Base-by-base conservation (phyloP, 164 flowering plant species). In the Tetracentron sinense region DNA sequence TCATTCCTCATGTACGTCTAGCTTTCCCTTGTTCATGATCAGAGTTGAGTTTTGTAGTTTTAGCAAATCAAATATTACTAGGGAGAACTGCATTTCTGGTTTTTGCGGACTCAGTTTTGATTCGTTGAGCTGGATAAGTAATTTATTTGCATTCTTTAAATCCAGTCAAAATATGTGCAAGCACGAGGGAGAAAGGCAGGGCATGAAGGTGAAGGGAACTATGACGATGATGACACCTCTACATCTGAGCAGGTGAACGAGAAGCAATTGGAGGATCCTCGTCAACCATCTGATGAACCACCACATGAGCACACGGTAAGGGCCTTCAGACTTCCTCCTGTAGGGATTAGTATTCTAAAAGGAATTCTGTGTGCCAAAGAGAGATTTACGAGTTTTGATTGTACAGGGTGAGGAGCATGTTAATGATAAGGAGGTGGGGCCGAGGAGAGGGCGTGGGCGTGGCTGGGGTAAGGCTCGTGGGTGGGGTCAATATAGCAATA, bases 391-490 rank as follows among this genome's bases (percentile, higher is more conserved):
- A 8, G n/a, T 2, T 49, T 28, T 63, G 4, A 2, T 35, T 64
- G 50, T 3, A 56, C 78, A 89, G 95, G 83, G 65, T 35, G 95
- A 92, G 65, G 92, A 85, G 64, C 67, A 63, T 59, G 52, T 26
- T 5, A 69, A 67, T 52, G 87, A 84, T 19, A 85, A 78, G 63
- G 97, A 83, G 22, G 78, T 73, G 60, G 85, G 83, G 29, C 84
- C 72, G 25, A 83, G 72, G 69, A 89, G 83, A 73, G 80, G 79
- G 62, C 83, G 85, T 28, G 78, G 69, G 23, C 78, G 82, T 23
- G 85, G 82, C 19, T 72, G 87, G 27, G 93, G 85, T 19, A 85
- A 85, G 70, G 90, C 90, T 21, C 92, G 92, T 30, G 90, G 87
- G 17, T 77, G 83, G 33, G 79, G 75, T 59, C 89, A 78, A 22